These are phyloP conservation scores for Prunus mongolica DNA, from an alignment of 306 rosid genomes.

Conservation along the genomic window DNA sequence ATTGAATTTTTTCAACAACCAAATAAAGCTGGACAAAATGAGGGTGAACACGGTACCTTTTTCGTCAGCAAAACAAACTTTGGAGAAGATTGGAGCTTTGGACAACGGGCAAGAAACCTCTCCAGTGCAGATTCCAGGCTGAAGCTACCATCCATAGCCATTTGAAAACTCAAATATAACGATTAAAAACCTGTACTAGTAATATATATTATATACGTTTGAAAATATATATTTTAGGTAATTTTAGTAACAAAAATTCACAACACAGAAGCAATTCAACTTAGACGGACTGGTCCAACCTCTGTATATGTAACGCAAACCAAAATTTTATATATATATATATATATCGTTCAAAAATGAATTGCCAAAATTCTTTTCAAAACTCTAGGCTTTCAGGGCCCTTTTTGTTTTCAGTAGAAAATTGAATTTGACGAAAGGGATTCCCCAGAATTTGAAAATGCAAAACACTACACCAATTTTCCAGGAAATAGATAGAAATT, in stretches of 20 bases:
- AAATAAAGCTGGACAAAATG: background rate
- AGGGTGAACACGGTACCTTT: slow-evolving; percentile 28
- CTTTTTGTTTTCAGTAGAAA: background rate
- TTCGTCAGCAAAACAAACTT: slow-evolving; percentile 26
- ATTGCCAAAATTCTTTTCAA: background rate
- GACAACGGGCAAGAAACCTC: slow-evolving; percentile 67
- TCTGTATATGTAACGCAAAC: background rate
- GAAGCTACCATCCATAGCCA: slow-evolving; percentile 79
- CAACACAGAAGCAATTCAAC: slow-evolving; percentile 2
- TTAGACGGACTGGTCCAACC: background rate
- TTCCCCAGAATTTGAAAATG: background rate
- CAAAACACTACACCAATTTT: background rate
- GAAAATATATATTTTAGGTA: background rate
- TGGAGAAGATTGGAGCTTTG: slow-evolving; percentile 50
- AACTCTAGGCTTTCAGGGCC: background rate
- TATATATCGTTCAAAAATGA: background rate
- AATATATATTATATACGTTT: background rate
- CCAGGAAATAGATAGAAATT: background rate
- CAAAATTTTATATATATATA: background rate
- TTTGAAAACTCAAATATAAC: slow-evolving; percentile 23
- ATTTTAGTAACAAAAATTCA: background rate
- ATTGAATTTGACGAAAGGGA: background rate
- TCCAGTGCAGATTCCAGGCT: slow-evolving; percentile 45
- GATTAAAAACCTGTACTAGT: background rate
- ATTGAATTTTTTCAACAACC: background rate